Base-by-base conservation (phyloP, 331 rosid genomes). In the Rosa hybrid region DNA sequence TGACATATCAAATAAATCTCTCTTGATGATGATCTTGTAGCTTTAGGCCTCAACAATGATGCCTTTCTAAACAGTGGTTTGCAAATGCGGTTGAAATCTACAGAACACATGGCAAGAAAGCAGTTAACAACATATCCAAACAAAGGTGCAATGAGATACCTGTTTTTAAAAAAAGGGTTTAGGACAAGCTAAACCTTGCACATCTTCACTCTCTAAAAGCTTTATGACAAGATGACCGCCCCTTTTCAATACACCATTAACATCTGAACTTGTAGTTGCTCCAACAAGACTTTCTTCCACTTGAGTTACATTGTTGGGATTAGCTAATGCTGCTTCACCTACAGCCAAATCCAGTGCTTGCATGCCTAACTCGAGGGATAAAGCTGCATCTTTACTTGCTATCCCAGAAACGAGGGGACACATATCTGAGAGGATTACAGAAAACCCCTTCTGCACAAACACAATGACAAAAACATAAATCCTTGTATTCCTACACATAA, bases 1-100 rank as follows among this genome's bases (percentile, higher is more conserved):
- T 93, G 98, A 85, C 98, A 93, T 78, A 95, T 93, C 84, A 95
- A 84, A 87, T 95, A 93, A 57, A 93, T 93, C 91, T 91, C 99
- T 83, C 96, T 90, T 17, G 99, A 95, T 0, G 97, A 89, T 75
- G 98, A 84, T 74, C 98, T 89, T 64, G 99, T 95, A 1, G 98
- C 99, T 87, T 93, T 95, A 76, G 99, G 98, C 82, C 99, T 91
- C 90, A 96, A 83, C 97, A 90, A 89, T 12, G 91, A 85, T 3
- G 94, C 81, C 83, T 93, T 96, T 80, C 85, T 78, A 77, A 95
- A 95, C 34, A 95, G 84, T 1, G 96, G 96, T 78, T 93, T 95
- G 84, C 88, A 93, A 64, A 95, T 87, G 78, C 82, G 88, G 73
- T 74, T 71, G 59, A 95, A 80, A 77, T 93, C 99, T 95, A 86